phyloP scores from a whole-genome alignment of 352 stramenopile species.

The Pythium biforme region DNA sequence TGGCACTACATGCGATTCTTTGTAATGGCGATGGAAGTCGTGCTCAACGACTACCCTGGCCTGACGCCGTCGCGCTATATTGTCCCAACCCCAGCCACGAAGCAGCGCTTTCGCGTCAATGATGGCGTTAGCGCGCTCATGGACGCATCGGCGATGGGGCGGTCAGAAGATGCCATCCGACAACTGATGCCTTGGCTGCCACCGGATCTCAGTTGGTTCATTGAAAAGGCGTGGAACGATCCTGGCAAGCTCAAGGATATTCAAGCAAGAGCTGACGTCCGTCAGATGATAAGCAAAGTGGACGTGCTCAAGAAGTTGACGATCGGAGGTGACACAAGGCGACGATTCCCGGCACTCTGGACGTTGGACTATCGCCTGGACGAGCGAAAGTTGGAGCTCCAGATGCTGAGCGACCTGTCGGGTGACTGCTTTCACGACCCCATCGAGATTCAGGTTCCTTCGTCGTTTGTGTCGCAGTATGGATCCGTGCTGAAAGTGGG shows the following conservation, averaged over 20 bases:
- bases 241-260: constrained; percentile 21
- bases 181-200: constrained; percentile 23
- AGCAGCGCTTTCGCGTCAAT: constrained; percentile 9
- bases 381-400: constrained; percentile 5
- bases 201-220: constrained; percentile 25
- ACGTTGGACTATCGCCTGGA: constrained; percentile 26
- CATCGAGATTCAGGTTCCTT: constrained; percentile 21
- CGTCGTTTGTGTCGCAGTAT: constrained; percentile 20
- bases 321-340: constrained; percentile 6
- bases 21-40: constrained; percentile 20
- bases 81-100: neutral
- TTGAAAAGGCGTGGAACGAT: constrained; percentile 23
- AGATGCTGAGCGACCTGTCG: constrained; percentile 30
- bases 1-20: constrained; percentile 23
- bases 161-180: constrained; percentile 7
- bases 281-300: constrained; percentile 11
- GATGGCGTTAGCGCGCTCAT: constrained; percentile 7
- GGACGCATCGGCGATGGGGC: neutral
- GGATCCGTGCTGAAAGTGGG: constrained; percentile 22
- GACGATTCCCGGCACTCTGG: constrained; percentile 27
- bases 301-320: constrained; percentile 23
- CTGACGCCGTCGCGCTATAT: constrained; percentile 24
- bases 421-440: constrained; percentile 29
- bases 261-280: constrained; percentile 16
- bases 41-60: constrained; percentile 27